Evolutionary conservation across 2,329 filamentous ascomycete genomes (phyloP).

Genomic region (Amylocarpus encephaloides): DNA sequence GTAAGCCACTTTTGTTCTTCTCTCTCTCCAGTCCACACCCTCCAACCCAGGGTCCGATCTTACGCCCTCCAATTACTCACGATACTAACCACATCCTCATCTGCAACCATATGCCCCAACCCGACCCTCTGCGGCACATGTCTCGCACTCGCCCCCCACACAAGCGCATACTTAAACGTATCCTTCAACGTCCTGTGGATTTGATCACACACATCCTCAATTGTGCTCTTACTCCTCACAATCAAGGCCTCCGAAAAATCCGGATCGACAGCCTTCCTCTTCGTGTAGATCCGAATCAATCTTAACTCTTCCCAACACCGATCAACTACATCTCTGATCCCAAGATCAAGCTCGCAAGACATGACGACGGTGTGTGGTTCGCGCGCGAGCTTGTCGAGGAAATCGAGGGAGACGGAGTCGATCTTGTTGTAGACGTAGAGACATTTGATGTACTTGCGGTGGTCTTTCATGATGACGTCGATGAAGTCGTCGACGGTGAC

Average conservation of each 20-base stretch:
- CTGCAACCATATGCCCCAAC: constrained; percentile 68
- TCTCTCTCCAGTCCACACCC: background rate
- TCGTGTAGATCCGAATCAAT: constrained; percentile 91
- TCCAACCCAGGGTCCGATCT: constrained; percentile 11
- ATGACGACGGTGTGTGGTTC: constrained; percentile 95
- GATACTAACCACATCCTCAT: constrained; percentile 65
- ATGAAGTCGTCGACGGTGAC: constrained; percentile 97
- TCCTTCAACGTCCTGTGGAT: constrained; percentile 94
- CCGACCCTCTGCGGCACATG: constrained; percentile 94
- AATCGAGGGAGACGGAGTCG: constrained; percentile 87
- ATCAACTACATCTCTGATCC: constrained; percentile 88
- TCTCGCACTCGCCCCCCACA: constrained; percentile 94
- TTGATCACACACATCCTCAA: constrained; percentile 95
- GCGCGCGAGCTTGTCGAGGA: constrained; percentile 83
- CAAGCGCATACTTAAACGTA: constrained; percentile 96
- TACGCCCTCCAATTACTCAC: constrained; percentile 58
- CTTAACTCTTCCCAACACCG: constrained; percentile 90
- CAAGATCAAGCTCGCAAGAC: constrained; percentile 93
- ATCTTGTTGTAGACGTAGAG: constrained; percentile 99
- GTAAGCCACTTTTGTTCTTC: background rate
- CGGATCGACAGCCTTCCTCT: constrained; percentile 86
- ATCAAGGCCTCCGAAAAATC: constrained; percentile 90
- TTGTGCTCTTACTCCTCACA: constrained; percentile 77
- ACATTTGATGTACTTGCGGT: constrained; percentile 90
- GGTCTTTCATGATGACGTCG: constrained; percentile 98